Evolutionary conservation across 1,139 yeast genomes (phyloP).

Genomic region (Hemisphaericaspora xylanilytica): DNA sequence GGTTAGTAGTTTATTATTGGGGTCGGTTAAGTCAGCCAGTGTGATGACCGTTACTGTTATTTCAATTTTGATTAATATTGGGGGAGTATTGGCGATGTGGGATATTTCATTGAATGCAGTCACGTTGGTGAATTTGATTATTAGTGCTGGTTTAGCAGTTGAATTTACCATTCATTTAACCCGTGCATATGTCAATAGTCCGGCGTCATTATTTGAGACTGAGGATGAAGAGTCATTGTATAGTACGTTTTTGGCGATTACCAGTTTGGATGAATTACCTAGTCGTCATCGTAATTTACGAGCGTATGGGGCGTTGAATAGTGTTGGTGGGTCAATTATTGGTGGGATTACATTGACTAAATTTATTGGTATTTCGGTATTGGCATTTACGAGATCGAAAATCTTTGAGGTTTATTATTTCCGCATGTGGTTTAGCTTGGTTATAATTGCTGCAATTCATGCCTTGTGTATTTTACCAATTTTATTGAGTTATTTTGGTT

Average conservation of each 20-base stretch:
- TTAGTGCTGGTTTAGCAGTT: slow-evolving; percentile 88
- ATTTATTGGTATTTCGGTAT: slow-evolving; percentile 78
- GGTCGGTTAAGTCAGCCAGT: slow-evolving; percentile 61
- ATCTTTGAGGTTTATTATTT: slow-evolving; percentile 91
- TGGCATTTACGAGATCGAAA: slow-evolving; percentile 82
- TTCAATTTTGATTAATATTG: slow-evolving; percentile 68
- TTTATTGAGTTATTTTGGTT: slow-evolving; percentile 63
- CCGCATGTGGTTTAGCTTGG: slow-evolving; percentile 91
- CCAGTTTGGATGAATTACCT: slow-evolving; percentile 8
- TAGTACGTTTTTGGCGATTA: slow-evolving; percentile 15
- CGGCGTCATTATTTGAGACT: slow-evolving; percentile 15
- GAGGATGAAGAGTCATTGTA: slow-evolving; percentile 15
- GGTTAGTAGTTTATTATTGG: slow-evolving; percentile 58
- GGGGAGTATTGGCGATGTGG: slow-evolving; percentile 77
- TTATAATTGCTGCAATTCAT: slow-evolving; percentile 73
- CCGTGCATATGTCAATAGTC: slow-evolving; percentile 57
- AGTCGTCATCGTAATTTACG: slow-evolving; percentile 16
- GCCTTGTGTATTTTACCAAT: slow-evolving; percentile 78
- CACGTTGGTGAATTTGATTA: slow-evolving; percentile 79
- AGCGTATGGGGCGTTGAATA: slow-evolving; percentile 58
- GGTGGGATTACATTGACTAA: slow-evolving; percentile 91
- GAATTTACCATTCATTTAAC: slow-evolving; percentile 90
- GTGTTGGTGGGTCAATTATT: slow-evolving; percentile 83
- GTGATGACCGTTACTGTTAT: slow-evolving; percentile 58
- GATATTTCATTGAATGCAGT: slow-evolving; percentile 84